Conservation (phyloP, 1,284 basidiomycete species). For the Fomitiporia mediterranea region DNA sequence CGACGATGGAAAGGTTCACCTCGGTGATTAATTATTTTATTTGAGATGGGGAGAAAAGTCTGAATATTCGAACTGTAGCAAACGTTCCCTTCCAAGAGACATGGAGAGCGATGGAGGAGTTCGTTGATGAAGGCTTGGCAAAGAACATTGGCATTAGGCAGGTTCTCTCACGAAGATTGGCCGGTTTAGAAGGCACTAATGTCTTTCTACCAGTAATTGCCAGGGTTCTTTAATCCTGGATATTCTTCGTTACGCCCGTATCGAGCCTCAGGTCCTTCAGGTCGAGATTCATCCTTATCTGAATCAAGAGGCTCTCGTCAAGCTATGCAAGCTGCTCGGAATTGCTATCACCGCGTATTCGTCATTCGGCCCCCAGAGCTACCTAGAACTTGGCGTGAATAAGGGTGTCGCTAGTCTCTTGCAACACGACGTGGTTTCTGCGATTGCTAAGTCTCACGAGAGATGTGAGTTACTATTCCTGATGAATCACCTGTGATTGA, state of each 20-base stretch:
- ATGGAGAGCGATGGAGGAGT: slow-evolving; percentile 69
- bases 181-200: slow-evolving; percentile 22
- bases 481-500: slow-evolving; percentile 25
- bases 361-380: slow-evolving; percentile 70
- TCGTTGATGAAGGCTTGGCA: slow-evolving; percentile 62
- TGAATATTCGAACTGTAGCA: slow-evolving; percentile 35
- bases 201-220: slow-evolving; percentile 46
- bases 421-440: slow-evolving; percentile 42
- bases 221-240: slow-evolving; percentile 61
- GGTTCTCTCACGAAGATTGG: neutral
- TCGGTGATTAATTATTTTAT: slow-evolving; percentile 37
- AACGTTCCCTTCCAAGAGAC: slow-evolving; percentile 72
- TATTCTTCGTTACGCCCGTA: slow-evolving; percentile 65
- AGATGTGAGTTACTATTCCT: slow-evolving; percentile 47
- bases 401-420: slow-evolving; percentile 49
- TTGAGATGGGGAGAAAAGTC: slow-evolving; percentile 8
- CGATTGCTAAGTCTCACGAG: slow-evolving; percentile 46
- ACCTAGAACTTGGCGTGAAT: slow-evolving; percentile 57
- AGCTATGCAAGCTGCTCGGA: slow-evolving; percentile 52
- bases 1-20: slow-evolving; percentile 57
- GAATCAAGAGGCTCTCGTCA: slow-evolving; percentile 60
- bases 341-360: slow-evolving; percentile 78
- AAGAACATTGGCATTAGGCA: slow-evolving; percentile 74
- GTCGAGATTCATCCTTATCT: slow-evolving; percentile 77
- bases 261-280: slow-evolving; percentile 68